Evolutionary conservation across 192 early-diverging fungal genomes (phyloP).

Genomic region (Coemansia sp.): DNA sequence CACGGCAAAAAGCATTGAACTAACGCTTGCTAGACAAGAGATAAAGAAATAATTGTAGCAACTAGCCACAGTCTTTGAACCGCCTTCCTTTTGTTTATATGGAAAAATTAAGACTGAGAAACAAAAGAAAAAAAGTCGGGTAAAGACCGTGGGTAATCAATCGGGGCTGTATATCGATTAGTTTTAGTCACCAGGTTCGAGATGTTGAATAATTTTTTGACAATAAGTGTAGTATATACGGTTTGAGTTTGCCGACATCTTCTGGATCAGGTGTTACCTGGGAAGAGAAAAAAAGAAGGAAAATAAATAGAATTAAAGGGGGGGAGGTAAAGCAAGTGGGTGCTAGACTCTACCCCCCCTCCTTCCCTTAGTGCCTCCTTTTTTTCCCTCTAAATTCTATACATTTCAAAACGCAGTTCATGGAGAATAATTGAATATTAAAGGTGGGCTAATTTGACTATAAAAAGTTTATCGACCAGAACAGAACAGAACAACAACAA

Average conservation of each 20-base stretch:
- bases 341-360: not conserved
- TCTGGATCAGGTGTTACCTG: not conserved
- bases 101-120: too few species aligned
- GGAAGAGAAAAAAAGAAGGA: not conserved
- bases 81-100: too few species aligned
- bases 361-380: not conserved
- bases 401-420: not conserved
- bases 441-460: not conserved
- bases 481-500: not conserved
- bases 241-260: not conserved
- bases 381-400: not conserved
- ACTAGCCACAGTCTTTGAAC: not conserved
- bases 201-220: too few species aligned
- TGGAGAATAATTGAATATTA: too few species aligned
- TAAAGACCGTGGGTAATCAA: too few species aligned
- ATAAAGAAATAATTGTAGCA: not conserved
- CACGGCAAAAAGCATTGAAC: not conserved
- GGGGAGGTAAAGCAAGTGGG: not conserved
- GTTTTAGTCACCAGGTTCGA: too few species aligned
- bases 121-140: too few species aligned
- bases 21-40: not conserved
- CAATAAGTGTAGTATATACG: too few species aligned
- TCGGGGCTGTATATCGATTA: too few species aligned
- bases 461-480: slow-evolving; percentile 1
- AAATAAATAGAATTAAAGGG: not conserved